These are phyloP conservation scores for Starmera stellimalicola DNA, from an alignment of 1,139 yeast species.

Conservation along the genomic window DNA sequence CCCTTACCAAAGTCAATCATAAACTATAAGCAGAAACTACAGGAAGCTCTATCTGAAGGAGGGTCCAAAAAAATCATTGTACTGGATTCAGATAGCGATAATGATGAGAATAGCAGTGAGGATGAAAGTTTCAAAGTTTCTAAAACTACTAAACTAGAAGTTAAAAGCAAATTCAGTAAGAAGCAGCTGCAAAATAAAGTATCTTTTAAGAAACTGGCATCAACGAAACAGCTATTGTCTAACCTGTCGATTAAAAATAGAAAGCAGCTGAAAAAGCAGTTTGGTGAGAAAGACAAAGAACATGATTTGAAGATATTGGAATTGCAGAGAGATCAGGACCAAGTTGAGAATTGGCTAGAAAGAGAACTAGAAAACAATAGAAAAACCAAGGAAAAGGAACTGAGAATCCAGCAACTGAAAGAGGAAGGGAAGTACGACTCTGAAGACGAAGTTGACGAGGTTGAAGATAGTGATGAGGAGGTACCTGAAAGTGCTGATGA, in stretches of 20 bases:
- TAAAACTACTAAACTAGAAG: conserved; percentile 25
- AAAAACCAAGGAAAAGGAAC: conserved; percentile 44
- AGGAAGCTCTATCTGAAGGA: conserved; percentile 1
- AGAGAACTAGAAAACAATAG: conserved; percentile 50
- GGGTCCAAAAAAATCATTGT: conserved; percentile 3
- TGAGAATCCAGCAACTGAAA: conserved; percentile 24
- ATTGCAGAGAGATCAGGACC: conserved; percentile 21
- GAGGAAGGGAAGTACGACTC: conserved; percentile 9
- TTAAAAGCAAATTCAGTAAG: conserved; percentile 26
- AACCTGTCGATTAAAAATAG: conserved; percentile 22
- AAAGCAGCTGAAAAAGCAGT: conserved; percentile 23
- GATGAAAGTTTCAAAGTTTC: conserved; percentile 11
- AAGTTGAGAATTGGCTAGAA: conserved; percentile 45
- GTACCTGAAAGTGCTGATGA: conserved; percentile 18
- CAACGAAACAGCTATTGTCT: conserved; percentile 18
- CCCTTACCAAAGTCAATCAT: not conserved
- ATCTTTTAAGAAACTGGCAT: conserved; percentile 9
- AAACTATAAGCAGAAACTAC: not conserved
- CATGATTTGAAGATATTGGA: conserved; percentile 20
- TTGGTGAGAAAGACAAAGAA: conserved; percentile 17
- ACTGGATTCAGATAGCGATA: conserved; percentile 7
- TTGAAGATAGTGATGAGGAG: conserved; percentile 14
- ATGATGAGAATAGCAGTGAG: conserved; percentile 3
- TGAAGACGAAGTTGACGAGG: conserved; percentile 9
- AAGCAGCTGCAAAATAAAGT: conserved; percentile 7